Evolutionary conservation across 805 yeast genomes (phyloP).

Genomic region (Hanseniaspora valbyensis): DNA sequence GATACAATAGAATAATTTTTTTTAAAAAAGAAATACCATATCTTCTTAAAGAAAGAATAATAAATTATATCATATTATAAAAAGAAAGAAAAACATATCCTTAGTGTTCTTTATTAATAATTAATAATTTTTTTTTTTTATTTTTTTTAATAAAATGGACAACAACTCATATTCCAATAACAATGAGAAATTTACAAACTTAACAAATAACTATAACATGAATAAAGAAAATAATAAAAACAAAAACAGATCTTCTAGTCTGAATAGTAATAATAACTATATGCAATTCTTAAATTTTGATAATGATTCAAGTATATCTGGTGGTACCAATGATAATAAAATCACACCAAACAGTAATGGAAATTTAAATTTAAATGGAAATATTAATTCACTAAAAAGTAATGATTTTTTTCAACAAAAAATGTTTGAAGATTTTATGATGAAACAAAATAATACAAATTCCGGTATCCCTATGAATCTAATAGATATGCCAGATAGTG

Average conservation of each 20-base stretch:
- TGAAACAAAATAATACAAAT: background rate
- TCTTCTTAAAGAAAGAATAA: no score
- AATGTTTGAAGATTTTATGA: slow-evolving; percentile 2
- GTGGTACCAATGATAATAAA: background rate
- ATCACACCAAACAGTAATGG: background rate
- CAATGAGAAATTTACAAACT: background rate
- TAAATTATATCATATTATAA: no score
- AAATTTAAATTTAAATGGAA: no score
- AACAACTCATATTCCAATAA: background rate
- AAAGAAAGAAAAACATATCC: no score
- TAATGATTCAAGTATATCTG: background rate
- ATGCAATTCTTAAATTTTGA: slow-evolving; percentile 5
- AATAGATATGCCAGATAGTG: background rate
- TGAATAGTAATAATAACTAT: background rate
- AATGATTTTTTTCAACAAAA: background rate
- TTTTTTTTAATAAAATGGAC: background rate
- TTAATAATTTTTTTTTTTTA: no score
- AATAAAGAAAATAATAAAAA: background rate
- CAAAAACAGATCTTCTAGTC: background rate
- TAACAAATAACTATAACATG: background rate
- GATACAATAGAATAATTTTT: no score
- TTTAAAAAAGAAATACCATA: no score
- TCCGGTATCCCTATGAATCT: background rate
- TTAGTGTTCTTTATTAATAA: no score
- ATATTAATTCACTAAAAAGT: background rate